These are phyloP conservation scores for Zygotorulaspora danielsina DNA, from an alignment of 805 yeast species.

Conservation along the genomic window DNA sequence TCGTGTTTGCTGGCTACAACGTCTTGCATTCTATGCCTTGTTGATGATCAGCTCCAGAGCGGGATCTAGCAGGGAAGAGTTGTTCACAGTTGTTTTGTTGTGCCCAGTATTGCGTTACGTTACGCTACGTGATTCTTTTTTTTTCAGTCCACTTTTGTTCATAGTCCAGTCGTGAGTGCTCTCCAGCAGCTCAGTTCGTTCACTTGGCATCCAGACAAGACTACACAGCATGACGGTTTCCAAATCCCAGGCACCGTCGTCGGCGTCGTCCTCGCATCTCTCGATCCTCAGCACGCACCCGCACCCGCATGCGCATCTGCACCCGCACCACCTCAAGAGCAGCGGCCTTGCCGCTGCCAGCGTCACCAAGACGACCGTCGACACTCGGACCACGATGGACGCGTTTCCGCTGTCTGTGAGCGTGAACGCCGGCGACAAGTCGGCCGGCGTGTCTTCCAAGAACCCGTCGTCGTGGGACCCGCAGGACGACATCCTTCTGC, in stretches of 20 bases:
- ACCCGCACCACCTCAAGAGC: conserved; percentile 24
- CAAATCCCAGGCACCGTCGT: conserved; percentile 19
- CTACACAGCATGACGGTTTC: conserved; percentile 17
- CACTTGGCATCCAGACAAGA: neutral
- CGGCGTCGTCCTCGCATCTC: conserved; percentile 15
- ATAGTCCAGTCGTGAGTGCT: neutral
- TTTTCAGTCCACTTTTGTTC: neutral
- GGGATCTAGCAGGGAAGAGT: too few relatives aligned
- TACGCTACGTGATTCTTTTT: neutral
- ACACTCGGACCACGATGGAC: conserved; percentile 9
- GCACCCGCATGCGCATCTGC: conserved; percentile 26
- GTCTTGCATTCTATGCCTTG: too few relatives aligned
- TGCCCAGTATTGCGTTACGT: neutral
- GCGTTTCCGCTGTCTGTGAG: neutral
- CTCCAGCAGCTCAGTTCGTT: neutral
- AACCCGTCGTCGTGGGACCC: conserved; percentile 71
- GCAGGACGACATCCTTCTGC: conserved; percentile 63
- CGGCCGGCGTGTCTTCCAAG: conserved; percentile 13
- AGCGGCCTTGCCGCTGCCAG: conserved; percentile 15
- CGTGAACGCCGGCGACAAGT: conserved; percentile 2
- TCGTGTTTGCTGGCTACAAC: too few relatives aligned
- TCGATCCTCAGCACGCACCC: conserved; percentile 22
- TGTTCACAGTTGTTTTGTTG: neutral
- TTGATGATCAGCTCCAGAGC: too few relatives aligned
- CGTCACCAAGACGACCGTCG: conserved; percentile 15